Conservation (phyloP, 805 yeast species). For the Yarrowia sp. region DNA sequence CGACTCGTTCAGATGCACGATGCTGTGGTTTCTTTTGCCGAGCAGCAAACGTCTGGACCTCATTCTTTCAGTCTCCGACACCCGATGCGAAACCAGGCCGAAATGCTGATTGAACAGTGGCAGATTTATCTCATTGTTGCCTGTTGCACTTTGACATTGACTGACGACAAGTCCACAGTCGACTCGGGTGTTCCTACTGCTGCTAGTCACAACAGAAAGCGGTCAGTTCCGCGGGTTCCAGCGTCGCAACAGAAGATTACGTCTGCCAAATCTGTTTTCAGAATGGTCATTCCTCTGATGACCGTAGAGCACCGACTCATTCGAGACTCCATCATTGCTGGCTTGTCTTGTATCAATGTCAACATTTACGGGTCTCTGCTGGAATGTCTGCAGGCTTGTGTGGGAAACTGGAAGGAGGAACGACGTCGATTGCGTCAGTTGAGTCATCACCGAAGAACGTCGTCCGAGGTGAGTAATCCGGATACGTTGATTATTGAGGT, state of each 20-base stretch:
- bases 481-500: conserved; percentile 61
- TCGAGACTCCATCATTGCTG: conserved; percentile 83
- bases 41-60: conserved; percentile 29
- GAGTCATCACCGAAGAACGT: conserved; percentile 2
- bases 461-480: conserved; percentile 10
- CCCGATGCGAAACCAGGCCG: conserved; percentile 53
- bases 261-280: conserved; percentile 84
- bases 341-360: conserved; percentile 83
- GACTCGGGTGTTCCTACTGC: conserved; percentile 40
- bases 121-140: conserved; percentile 84
- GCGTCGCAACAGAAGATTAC: conserved; percentile 82
- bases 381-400: conserved; percentile 64
- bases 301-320: conserved; percentile 65
- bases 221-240: conserved; percentile 64
- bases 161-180: conserved; percentile 66
- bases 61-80: conserved; percentile 30
- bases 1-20: conserved; percentile 72
- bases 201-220: conserved; percentile 61
- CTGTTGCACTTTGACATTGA: conserved; percentile 84
- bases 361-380: conserved; percentile 81
- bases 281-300: conserved; percentile 79
- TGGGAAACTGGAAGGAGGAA: conserved; percentile 51
- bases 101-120: conserved; percentile 79
- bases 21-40: conserved; percentile 34
- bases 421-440: background rate